Base-by-base conservation (phyloP, 208 protist species). In the Trypanosoma cruzi region DNA sequence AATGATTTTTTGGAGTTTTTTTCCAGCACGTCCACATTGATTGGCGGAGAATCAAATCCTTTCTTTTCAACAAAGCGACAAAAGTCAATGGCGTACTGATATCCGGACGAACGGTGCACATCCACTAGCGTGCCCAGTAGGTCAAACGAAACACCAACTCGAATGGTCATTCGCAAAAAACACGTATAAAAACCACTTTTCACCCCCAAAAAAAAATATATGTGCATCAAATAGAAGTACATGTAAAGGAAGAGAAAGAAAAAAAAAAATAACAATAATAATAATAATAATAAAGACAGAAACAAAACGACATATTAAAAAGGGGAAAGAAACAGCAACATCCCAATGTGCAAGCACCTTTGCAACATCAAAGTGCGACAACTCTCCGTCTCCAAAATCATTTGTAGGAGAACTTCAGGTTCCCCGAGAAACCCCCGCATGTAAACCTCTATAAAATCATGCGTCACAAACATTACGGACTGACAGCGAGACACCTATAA, bases 71-170 rank as follows among this genome's bases (percentile, higher is more conserved):
- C 71, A 36, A 86, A 91, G 2, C 78, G 22, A 13, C 31, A 2
- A n/a, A 87, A 79, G 31, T 79, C 73, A 24, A 49, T 55, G 57
- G 46, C 71, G 65, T 92, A 95, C 73, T 95, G 89, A 58, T 74
- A 68, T 26, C 86, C 89, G 0, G 85, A 50, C n/a, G 84, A 79
- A 20, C 55, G 66, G 6, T 67, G 71, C 36, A 95, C 70, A 18
- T 61, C 64, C 22, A 95, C 72, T 4, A 95, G 56, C 5, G 89
- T 89, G 14, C 71, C 73, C 26, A 92, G 68, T 0, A 88, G 80
- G 44, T 95, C 89, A 48, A 92, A 88, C 55, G 83, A 92, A 55
- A 95, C 61, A 16, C 77, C 80, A 58, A 70, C 29, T 22, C 37
- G 6, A 2, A 66, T 24, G 36, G 55, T 29, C 71, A 77, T 75